phyloP scores from a whole-genome alignment of 805 yeast species.

The Nakazawaea laoshanensis region DNA sequence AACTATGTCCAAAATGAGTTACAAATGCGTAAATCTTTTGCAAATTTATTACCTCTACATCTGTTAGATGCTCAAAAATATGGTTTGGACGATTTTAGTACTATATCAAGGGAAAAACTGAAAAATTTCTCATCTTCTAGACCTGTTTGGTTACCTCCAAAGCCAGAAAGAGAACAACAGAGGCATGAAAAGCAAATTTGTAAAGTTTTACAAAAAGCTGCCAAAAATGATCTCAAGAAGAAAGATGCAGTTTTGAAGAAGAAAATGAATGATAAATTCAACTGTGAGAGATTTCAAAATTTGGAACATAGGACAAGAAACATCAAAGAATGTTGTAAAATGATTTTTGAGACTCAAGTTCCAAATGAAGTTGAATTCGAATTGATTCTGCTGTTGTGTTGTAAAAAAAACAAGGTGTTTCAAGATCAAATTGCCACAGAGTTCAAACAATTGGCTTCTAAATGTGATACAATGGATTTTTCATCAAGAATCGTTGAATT shows the following conservation, averaged over 20 bases:
- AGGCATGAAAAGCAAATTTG: slow-evolving; percentile 51
- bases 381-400: slow-evolving; percentile 9
- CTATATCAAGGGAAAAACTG: slow-evolving; percentile 56
- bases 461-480: slow-evolving; percentile 1
- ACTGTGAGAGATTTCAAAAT: slow-evolving; percentile 22
- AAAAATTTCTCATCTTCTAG: slow-evolving; percentile 49
- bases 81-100: slow-evolving; percentile 48
- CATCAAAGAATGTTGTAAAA: slow-evolving; percentile 23
- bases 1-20: slow-evolving; percentile 26
- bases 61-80: slow-evolving; percentile 24
- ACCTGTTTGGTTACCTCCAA: slow-evolving; percentile 70
- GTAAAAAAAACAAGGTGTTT: slow-evolving; percentile 6
- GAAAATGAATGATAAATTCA: slow-evolving; percentile 19
- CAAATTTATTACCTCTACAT: slow-evolving; percentile 27
- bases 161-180: slow-evolving; percentile 38
- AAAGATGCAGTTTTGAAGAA: slow-evolving; percentile 24
- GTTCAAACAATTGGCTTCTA: background rate
- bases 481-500: slow-evolving; percentile 5
- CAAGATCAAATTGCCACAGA: slow-evolving; percentile 11
- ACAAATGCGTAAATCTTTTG: slow-evolving; percentile 24
- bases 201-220: slow-evolving; percentile 23
- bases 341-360: slow-evolving; percentile 21
- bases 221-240: slow-evolving; percentile 19
- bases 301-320: slow-evolving; percentile 19
- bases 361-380: slow-evolving; percentile 14